phyloP scores from a whole-genome alignment of 768 basidiomycete species.

The Pilatotrama ljubarskyi region DNA sequence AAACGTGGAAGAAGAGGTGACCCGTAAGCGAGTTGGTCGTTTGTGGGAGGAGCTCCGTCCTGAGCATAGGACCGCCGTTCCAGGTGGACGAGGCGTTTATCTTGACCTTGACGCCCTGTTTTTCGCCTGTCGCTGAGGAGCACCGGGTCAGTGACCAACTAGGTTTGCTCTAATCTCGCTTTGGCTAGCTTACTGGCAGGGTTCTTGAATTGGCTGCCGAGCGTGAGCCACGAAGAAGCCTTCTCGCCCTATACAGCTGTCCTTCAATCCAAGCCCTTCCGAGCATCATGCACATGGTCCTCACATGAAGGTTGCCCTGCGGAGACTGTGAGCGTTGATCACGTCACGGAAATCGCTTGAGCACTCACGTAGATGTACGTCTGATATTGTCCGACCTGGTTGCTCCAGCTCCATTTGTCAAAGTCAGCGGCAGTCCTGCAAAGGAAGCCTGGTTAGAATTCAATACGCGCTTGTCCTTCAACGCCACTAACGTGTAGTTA shows the following conservation, averaged over 20 bases:
- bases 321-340: constrained; percentile 6
- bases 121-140: constrained; percentile 27
- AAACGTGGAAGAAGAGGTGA: constrained; percentile 26
- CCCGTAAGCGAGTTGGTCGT: constrained; percentile 31
- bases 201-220: constrained; percentile 32
- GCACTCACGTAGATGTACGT: constrained; percentile 35
- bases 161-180: not conserved
- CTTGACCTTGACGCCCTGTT: constrained; percentile 35
- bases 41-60: constrained; percentile 36
- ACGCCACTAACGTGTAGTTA: constrained; percentile 22
- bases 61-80: constrained; percentile 35
- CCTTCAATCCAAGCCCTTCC: not conserved
- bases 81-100: constrained; percentile 27
- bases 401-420: constrained; percentile 34
- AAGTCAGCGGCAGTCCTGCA: constrained; percentile 25
- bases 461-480: not conserved
- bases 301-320: constrained; percentile 23
- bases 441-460: not conserved
- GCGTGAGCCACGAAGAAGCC: constrained; percentile 25
- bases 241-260: constrained; percentile 19
- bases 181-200: constrained; percentile 26
- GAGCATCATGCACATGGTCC: not conserved
- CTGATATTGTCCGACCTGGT: constrained; percentile 32
- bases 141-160: not conserved
- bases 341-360: constrained; percentile 15